phyloP scores from a whole-genome alignment of 1,284 basidiomycete species.

The Thecaphora thlaspeos region DNA sequence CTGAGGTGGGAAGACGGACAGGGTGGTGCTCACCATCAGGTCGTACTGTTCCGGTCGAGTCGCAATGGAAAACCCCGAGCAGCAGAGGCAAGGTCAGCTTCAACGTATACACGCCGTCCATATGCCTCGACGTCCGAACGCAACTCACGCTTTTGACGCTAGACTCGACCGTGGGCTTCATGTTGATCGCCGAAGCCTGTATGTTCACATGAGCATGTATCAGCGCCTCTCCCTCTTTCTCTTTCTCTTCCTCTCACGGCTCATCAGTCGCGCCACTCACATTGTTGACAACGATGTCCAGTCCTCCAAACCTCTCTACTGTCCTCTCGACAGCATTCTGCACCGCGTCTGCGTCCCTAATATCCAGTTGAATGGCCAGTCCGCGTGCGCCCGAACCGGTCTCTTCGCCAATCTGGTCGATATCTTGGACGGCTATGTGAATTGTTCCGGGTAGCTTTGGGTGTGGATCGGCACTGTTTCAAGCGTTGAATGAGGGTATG shows the following conservation, averaged over 20 bases:
- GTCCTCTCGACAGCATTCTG: conserved; percentile 40
- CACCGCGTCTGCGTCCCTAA: conserved; percentile 46
- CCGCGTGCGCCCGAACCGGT: conserved; percentile 18
- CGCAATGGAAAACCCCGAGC: too few species aligned
- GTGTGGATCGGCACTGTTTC: conserved; percentile 29
- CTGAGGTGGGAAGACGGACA: too few species aligned
- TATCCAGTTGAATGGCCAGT: conserved; percentile 53
- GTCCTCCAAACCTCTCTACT: conserved; percentile 38
- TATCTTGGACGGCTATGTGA: conserved; percentile 53
- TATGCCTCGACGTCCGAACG: too few species aligned
- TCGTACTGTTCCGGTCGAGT: too few species aligned
- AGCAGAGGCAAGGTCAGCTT: too few species aligned
- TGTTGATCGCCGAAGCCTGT: conserved; percentile 53
- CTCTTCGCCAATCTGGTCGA: conserved; percentile 30
- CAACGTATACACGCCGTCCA: background rate
- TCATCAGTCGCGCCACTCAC: conserved; percentile 10
- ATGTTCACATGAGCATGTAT: too few species aligned
- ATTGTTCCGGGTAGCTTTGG: conserved; percentile 56
- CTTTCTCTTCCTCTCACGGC: too few species aligned
- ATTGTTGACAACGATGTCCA: conserved; percentile 57
- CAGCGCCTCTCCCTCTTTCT: too few species aligned
- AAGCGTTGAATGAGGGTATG: too few species aligned
- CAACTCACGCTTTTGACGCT: conserved; percentile 36
- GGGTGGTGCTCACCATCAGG: too few species aligned
- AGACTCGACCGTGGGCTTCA: conserved; percentile 34